Percentiles rank a stretch among this genome's conserved stretches.
These are phyloP conservation scores for Puccinia hordei DNA, from an alignment of 1,284 basidiomycete genomes.

Conservation along the genomic window DNA sequence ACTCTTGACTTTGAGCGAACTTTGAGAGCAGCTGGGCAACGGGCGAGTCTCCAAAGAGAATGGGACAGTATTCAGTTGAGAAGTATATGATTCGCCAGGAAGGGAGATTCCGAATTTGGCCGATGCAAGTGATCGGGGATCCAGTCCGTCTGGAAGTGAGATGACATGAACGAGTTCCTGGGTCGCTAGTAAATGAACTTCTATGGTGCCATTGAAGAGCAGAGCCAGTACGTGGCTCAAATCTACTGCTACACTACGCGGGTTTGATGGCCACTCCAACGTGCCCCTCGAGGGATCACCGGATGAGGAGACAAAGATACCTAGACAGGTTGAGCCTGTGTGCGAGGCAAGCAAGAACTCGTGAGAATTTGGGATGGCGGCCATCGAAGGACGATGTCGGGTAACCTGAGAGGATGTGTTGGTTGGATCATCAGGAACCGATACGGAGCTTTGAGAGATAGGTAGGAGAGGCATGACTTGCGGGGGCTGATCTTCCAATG, in stretches of 20 bases:
- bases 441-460: constrained; percentile 34
- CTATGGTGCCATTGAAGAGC: constrained; percentile 45
- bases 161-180: constrained; percentile 45
- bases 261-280: constrained; percentile 48
- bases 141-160: constrained; percentile 30
- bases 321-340: constrained; percentile 46
- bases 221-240: constrained; percentile 37
- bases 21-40: neutral
- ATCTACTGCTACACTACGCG: constrained; percentile 33
- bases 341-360: constrained; percentile 48
- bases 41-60: neutral
- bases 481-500: constrained; percentile 24
- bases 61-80: constrained; percentile 15
- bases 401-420: constrained; percentile 19
- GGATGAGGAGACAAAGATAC: constrained; percentile 47
- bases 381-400: constrained; percentile 49
- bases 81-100: constrained; percentile 33
- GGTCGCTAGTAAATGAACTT: constrained; percentile 35
- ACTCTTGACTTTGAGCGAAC: neutral
- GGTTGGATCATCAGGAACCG: neutral
- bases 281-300: constrained; percentile 49
- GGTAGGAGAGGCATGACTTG: constrained; percentile 32
- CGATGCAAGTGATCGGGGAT: constrained; percentile 35
- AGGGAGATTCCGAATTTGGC: constrained; percentile 44
- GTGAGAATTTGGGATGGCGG: constrained; percentile 42